Evolutionary conservation across 352 stramenopile genomes (phyloP), one percentile per base, ranked within the genome.

Genomic region (Hyaloperonospora arabidopsidis): DNA sequence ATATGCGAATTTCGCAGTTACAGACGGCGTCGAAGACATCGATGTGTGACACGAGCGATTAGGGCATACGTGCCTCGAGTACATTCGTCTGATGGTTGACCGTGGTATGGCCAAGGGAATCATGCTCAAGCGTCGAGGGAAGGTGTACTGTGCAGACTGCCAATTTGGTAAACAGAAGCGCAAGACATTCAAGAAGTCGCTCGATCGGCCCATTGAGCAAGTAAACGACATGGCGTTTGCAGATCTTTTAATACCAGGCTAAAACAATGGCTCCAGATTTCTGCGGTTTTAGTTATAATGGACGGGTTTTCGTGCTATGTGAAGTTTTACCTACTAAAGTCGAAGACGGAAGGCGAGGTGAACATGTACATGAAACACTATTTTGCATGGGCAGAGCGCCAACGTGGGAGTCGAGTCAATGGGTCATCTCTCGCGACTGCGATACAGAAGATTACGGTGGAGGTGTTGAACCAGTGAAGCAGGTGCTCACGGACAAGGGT

Each of bases 151-250:
- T 39, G 23, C 38, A n/a, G 50, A 54, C 21, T 65, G 45, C 23
- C 57, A 59, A 19, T 45, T 65, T 23, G 57, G 57, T 1, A 65
- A 65, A 36, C 50, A 65, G 23, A 6, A 19, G 14, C 25, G 34
- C 11, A 65, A 59, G 14, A 52, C 50, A 21, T 60, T 46, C 6
- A 34, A 11, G 5, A 57, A 56, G 39, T 49, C 10, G 1, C 25
- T 65, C 0, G 51, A 60, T 13, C 18, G 58, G 1, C 18, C 48
- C 1, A 53, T 61, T 25, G 15, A 22, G 15, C 22, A 34, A 13
- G 18, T 52, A 6, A 57, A 61, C 19, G 41, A 57, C 23, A 51
- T 61, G 14, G 25, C 56, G 2, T 65, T 54, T 34, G 51, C 47
- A 1, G 38, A 61, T 14, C 46, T 61, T 12, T 7, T 61, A 25